Base-by-base conservation (phyloP, 139 green algal genomes). In the Chlorella sp. region DNA sequence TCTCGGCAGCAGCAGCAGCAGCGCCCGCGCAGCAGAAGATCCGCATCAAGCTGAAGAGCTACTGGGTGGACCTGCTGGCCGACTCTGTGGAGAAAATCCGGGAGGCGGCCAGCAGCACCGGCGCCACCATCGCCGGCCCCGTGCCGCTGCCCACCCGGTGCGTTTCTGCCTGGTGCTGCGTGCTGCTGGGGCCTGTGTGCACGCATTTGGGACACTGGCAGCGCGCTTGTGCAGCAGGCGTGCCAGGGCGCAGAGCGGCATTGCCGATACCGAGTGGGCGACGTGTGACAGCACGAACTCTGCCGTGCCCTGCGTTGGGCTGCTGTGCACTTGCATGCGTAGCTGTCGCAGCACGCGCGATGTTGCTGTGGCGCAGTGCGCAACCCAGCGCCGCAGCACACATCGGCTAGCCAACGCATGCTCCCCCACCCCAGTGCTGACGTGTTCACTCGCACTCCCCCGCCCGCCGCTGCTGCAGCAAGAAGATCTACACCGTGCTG, bases 1-100 rank as follows among this genome's bases (percentile, higher is more conserved):
- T 83, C 30, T n/a, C 38, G 30, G 77, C 54, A 38, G 64, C 44
- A 67, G 79, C 79, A 84, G 79, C 64, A 73, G 77, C 77, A 83
- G 77, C 77, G 28, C 80, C 80, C 38, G 81, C 86, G 22, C 80
- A 89, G 64, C 75, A 89, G 40, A 88, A 87, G 68, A 92, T 96
- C 73, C 87, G 92, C 69, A 96, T 96, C 69, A 96, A 96, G 89
- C 91, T 96, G 17, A 92, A 92, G 83, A 88, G 85, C 36, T 96
- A 94, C 90, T 82, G 84, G 73, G 78, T 86, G 44, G 83, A 83
- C 38, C 84, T 91, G 43, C 82, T 96, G 24, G 60, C 89, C 26
- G 65, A 92, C 73, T 86, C 89, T 14, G 88, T 89, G 43, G 80
- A 92, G 54, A 76, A 88, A 64, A 97, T 97, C 75, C 84, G 86